Evolutionary conservation across 306 rosid genomes (phyloP), one percentile per base, ranked within the genome.

Genomic region (Fragaria vesca): DNA sequence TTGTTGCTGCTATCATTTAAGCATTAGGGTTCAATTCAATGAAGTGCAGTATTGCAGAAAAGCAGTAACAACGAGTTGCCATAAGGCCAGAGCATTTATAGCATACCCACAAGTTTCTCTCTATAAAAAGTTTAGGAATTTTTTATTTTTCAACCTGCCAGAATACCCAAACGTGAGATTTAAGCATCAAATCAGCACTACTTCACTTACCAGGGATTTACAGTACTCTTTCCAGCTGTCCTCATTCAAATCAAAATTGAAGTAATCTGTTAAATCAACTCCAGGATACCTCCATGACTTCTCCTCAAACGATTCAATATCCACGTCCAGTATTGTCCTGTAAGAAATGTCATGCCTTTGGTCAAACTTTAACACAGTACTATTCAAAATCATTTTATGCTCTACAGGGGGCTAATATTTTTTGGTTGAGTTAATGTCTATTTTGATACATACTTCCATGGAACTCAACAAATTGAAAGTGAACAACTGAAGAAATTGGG

Each of bases 141-240:
- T 42, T 7, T 42, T 42, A 65, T 34, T 58, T 45, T 32, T 57
- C 67, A 73, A 46, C 66, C 65, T 78, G 76, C 77, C 61, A 42
- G 24, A 72, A 69, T 40, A 71, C 57, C 73, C 20, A 71, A 43
- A 66, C 9, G 21, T 55, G 52, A 57, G 21, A 55, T 12, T n/a
- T 4, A 75, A 42, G 47, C 42, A 62, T 18, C 8, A 30, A 60
- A 60, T 24, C 42, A 62, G 68, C 74, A 61, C 80, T 57, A 50
- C 65, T 70, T 73, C 73, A 76, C 80, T 72, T 85, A 91, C 97
- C 91, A 90, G 82, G 57, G 93, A 83, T 36, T 40, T 71, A 81
- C 94, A 84, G 79, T 91, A 91, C 50, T 81, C 79, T 81, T 90
- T 91, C 97, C 97, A 91, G 69, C 85, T 82, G 50, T 83, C 87